These are phyloP conservation scores for Ogataea henricii DNA, from an alignment of 805 yeast genomes.

Conservation along the genomic window DNA sequence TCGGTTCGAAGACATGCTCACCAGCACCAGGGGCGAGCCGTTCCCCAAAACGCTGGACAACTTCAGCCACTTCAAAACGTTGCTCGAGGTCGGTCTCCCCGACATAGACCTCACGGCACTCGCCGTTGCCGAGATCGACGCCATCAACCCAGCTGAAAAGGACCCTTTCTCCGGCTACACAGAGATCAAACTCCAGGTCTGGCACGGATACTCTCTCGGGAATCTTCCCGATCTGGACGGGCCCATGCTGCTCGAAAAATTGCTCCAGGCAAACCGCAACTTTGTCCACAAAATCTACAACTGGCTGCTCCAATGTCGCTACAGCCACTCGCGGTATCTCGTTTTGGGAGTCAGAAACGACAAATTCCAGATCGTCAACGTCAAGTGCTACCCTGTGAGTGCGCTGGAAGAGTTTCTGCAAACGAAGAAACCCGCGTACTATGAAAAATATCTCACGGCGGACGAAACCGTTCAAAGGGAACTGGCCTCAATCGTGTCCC, in stretches of 20 bases:
- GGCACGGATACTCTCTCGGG: not conserved
- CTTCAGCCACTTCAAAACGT: conserved; percentile 6
- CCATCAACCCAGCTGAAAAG: conserved; percentile 1
- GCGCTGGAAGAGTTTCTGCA: conserved; percentile 7
- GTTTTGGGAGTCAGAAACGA: conserved; percentile 11
- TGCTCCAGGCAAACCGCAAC: not conserved
- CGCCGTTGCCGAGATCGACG: conserved; percentile 12
- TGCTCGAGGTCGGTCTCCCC: conserved; percentile 4
- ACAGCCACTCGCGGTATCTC: conserved; percentile 4
- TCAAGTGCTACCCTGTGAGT: conserved; percentile 2
- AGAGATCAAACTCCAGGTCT: conserved; percentile 8
- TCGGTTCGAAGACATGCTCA: conserved; percentile 14
- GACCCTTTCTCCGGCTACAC: not conserved
- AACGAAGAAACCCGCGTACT: not conserved
- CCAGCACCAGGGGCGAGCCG: not conserved
- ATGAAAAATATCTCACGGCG: conserved; percentile 2
- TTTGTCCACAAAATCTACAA: conserved; percentile 1
- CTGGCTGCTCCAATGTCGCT: conserved; percentile 16
- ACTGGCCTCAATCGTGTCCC: not conserved
- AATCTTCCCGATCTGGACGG: not conserved
- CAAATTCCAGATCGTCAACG: not conserved
- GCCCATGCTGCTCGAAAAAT: not conserved
- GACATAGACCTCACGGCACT: not conserved
- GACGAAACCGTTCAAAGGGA: not conserved
- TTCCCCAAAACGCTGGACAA: conserved; percentile 5